phyloP scores from a whole-genome alignment of 257 asterid species.

The Solanum ahanhuiri region DNA sequence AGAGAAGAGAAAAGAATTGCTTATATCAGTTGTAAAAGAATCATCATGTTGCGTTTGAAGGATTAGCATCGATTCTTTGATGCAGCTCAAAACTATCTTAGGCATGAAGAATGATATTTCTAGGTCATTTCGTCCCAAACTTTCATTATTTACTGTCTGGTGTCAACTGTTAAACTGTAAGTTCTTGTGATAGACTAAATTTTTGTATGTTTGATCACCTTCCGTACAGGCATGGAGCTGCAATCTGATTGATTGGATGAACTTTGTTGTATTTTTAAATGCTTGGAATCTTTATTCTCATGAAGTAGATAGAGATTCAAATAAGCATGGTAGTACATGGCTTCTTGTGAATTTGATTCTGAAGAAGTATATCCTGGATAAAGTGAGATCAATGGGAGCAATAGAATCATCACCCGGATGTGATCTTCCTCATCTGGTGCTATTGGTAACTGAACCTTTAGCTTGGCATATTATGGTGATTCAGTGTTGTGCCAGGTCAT shows the following conservation, averaged over 20 bases:
- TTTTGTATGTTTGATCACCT: not conserved
- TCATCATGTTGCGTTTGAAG: not conserved
- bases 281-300: conserved; percentile 73
- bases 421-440: conserved; percentile 53
- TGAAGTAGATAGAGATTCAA: conserved; percentile 27
- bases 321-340: conserved; percentile 33
- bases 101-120: not conserved
- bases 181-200: not conserved
- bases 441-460: conserved; percentile 74
- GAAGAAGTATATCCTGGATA: conserved; percentile 41
- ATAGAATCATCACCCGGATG: conserved; percentile 55
- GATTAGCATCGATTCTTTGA: not conserved
- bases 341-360: conserved; percentile 51
- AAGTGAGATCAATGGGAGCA: conserved; percentile 40
- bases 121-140: not conserved
- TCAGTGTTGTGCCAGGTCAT: conserved; percentile 57
- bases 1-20: not conserved
- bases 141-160: not conserved
- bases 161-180: not conserved
- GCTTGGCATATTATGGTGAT: conserved; percentile 79
- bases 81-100: not conserved
- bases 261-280: conserved; percentile 65
- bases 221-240: conserved; percentile 40
- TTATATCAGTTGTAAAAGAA: not conserved
- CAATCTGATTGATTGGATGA: conserved; percentile 66